Conservation (phyloP, 768 basidiomycete species). For the Termitomyces titanicus region DNA sequence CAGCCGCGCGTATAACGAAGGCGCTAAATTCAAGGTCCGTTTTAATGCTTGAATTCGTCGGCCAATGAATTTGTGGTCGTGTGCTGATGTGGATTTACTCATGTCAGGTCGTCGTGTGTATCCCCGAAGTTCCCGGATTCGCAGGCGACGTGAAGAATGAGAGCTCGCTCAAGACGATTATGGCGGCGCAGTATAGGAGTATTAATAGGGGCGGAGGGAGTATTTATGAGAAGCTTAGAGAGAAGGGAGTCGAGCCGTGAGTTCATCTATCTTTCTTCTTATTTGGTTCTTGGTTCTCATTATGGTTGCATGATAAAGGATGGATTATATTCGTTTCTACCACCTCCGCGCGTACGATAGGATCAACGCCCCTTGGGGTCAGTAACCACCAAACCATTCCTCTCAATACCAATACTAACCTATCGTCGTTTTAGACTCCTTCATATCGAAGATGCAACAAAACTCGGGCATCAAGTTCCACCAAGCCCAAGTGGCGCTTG, state of each 20-base stretch:
- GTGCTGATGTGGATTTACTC: not conserved
- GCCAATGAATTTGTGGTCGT: not conserved
- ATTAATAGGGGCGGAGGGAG: conserved; percentile 88
- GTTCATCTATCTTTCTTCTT: conserved; percentile 21
- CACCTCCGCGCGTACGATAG: conserved; percentile 91
- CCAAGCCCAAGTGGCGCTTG: conserved; percentile 83
- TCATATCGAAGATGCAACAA: conserved; percentile 70
- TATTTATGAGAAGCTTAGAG: conserved; percentile 80
- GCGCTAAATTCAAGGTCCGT: conserved; percentile 72
- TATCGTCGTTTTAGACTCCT: conserved; percentile 16
- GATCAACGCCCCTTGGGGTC: conserved; percentile 73
- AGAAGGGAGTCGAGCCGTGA: conserved; percentile 76
- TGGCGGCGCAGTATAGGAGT: conserved; percentile 84
- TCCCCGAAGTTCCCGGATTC: conserved; percentile 93
- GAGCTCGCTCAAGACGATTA: conserved; percentile 67
- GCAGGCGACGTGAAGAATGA: conserved; percentile 74
- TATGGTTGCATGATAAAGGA: conserved; percentile 31
- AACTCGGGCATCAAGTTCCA: conserved; percentile 77
- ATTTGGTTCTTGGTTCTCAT: not conserved
- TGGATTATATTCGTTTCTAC: conserved; percentile 87
- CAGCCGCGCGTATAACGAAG: conserved; percentile 67
- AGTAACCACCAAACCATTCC: conserved; percentile 15
- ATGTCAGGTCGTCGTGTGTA: conserved; percentile 79
- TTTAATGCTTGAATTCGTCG: not conserved
- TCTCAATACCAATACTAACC: not conserved